Evolutionary conservation across 163 green algal genomes (phyloP), one percentile per base, ranked within the genome.

Genomic region (Trebouxia gelatinosa): DNA sequence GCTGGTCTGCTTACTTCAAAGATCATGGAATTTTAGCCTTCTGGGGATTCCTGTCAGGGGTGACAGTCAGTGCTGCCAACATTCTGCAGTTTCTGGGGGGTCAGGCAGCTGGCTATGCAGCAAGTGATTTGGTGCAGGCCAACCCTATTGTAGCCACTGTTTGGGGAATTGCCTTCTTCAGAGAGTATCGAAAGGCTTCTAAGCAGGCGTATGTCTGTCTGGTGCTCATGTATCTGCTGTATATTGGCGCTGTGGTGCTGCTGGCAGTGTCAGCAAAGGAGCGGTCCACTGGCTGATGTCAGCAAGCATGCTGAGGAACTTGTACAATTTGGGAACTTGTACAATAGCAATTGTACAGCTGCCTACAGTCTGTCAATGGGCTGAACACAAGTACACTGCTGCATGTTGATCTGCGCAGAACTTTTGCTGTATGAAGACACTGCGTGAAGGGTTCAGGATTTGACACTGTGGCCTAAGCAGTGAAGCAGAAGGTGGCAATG

Each of bases 71-170:
- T 28, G 70, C 70, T 7, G 70, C 70, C 48, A 78, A 78, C 48
- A 59, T 78, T 58, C 70, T 78, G 48, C 70, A 78, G 48, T 78
- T 78, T 34, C 48, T 78, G 29, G 70, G 70, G 3, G 70, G 70
- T 5, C 70, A 78, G 48, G 70, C 70, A 7, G 70, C 70, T 32
- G 70, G 70, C 21, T 78, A 78, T 66, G 70, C 70, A 50, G 70
- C 70, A 16, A 67, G 48, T 78, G 70, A 78, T 31, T 17, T 78
- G 46, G 70, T 78, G 16, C 70, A 78, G 32, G 70, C 70, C 17
- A 78, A 78, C 48, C 70, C 70, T 7, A 65, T 78, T 32, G 46
- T 78, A 11, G 46, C 70, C 21, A 78, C 70, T 28, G 28, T 78
- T 32, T 78, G 70, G 70, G 70, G 70, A 0, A 78, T 78, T 64